Conservation (phyloP, 139 green algal genomes). For the Ettlia oleoabundans region DNA sequence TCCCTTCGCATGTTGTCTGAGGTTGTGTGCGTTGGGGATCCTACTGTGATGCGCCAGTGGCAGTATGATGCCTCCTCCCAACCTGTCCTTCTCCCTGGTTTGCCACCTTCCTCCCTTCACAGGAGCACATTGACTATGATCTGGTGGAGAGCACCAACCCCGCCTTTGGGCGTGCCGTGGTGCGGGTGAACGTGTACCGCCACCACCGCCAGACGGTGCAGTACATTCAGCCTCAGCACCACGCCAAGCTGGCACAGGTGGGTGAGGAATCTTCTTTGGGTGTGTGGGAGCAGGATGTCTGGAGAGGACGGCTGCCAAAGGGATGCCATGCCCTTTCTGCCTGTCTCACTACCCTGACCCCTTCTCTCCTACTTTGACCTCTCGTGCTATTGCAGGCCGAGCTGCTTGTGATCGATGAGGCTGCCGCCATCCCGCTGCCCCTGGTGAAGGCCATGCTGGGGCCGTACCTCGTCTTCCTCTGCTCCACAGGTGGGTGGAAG, state of each 20-base stretch:
- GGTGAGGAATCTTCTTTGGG: too few relatives aligned
- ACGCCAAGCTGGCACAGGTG: constrained; percentile 74
- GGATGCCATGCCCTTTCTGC: too few relatives aligned
- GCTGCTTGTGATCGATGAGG: constrained; percentile 98
- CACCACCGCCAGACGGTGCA: constrained; percentile 85
- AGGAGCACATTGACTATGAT: constrained; percentile 98
- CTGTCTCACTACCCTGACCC: too few relatives aligned
- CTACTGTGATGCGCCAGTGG: too few relatives aligned
- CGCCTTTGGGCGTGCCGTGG: constrained; percentile 85
- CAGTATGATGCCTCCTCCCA: neutral
- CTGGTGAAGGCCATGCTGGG: constrained; percentile 93
- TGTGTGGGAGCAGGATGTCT: too few relatives aligned
- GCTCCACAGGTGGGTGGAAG: constrained; percentile 83
- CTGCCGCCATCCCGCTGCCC: constrained; percentile 95
- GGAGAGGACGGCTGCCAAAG: too few relatives aligned
- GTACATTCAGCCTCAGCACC: constrained; percentile 96
- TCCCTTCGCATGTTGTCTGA: too few relatives aligned
- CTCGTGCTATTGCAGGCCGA: too few relatives aligned
- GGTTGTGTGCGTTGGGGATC: neutral
- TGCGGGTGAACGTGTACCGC: constrained; percentile 94
- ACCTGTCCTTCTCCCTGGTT: neutral
- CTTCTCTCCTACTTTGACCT: too few relatives aligned
- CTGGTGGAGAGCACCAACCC: constrained; percentile 95
- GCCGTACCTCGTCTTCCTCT: constrained; percentile 98
- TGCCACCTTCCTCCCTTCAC: neutral